These are phyloP conservation scores for Inonotus hispidus DNA, from an alignment of 1,284 basidiomycete species.

Conservation along the genomic window DNA sequence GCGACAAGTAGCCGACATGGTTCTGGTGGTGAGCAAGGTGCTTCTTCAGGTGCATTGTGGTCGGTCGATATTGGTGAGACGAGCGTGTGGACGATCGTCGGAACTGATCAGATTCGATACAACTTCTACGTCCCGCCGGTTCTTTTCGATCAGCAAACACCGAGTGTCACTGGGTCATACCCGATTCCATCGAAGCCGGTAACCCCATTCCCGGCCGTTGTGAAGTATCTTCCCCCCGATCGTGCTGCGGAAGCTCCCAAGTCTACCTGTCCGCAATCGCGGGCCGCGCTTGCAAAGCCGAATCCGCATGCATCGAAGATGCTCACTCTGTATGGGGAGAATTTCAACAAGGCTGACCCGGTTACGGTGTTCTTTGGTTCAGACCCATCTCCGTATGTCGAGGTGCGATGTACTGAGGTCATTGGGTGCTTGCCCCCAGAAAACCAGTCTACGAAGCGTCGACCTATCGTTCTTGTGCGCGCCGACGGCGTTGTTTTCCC, in stretches of 20 bases:
- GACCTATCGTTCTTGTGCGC: constrained; percentile 82
- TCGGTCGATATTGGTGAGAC: constrained; percentile 85
- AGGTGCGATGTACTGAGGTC: constrained; percentile 88
- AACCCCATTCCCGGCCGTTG: constrained; percentile 80
- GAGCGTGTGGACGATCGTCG: constrained; percentile 91
- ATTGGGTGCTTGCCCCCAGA: constrained; percentile 72
- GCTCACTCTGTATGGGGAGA: constrained; percentile 86
- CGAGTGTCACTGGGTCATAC: constrained; percentile 57
- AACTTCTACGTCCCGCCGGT: constrained; percentile 91
- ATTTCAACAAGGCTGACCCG: constrained; percentile 76
- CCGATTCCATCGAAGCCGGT: constrained; percentile 76
- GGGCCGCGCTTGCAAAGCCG: constrained; percentile 65
- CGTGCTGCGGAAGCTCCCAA: constrained; percentile 71
- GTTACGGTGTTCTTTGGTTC: constrained; percentile 85
- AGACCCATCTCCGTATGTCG: constrained; percentile 80
- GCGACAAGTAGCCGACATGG: constrained; percentile 56
- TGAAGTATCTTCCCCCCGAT: constrained; percentile 83
- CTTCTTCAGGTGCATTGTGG: constrained; percentile 77
- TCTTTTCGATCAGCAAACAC: constrained; percentile 69
- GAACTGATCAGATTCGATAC: constrained; percentile 84
- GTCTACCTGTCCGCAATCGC: constrained; percentile 54
- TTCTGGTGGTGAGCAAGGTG: constrained; percentile 56
- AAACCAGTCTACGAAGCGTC: constrained; percentile 53
- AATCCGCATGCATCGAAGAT: constrained; percentile 68
- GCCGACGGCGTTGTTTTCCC: constrained; percentile 91